phyloP scores from a whole-genome alignment of 495 filamentous ascomycete genomes.

The Margaritispora aquatica region DNA sequence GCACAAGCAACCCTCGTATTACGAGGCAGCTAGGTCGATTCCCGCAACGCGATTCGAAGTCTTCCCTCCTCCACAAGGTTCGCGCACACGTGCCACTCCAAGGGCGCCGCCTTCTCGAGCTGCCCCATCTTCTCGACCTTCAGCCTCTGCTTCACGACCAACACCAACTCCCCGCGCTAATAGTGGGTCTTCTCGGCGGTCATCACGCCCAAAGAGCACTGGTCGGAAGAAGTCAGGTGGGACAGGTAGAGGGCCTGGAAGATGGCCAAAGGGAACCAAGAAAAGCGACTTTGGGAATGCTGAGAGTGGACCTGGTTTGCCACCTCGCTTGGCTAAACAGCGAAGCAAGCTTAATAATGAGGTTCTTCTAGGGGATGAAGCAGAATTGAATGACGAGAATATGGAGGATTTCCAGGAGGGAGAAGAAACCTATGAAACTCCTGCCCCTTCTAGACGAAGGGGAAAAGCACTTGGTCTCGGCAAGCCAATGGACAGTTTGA shows the following conservation, averaged over 20 bases:
- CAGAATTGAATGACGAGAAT: conserved; percentile 26
- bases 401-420: conserved; percentile 25
- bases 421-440: conserved; percentile 23
- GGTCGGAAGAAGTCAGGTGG: conserved; percentile 31
- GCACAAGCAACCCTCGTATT: conserved; percentile 20
- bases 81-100: conserved; percentile 24
- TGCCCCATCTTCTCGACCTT: conserved; percentile 11
- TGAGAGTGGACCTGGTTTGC: conserved; percentile 47
- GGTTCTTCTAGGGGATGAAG: conserved; percentile 23
- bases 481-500: conserved; percentile 21
- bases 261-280: conserved; percentile 50
- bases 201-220: conserved; percentile 12
- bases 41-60: conserved; percentile 79
- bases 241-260: conserved; percentile 43
- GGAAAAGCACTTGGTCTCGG: conserved; percentile 13
- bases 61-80: conserved; percentile 64
- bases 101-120: conserved; percentile 12
- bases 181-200: conserved; percentile 13
- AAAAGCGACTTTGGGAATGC: conserved; percentile 52
- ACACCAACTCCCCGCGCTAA: conserved; percentile 3
- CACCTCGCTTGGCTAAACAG: conserved; percentile 39
- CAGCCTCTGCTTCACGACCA: conserved; percentile 7
- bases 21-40: conserved; percentile 42
- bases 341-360: conserved; percentile 25
- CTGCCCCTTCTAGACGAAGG: conserved; percentile 14